Evolutionary conservation across 2,329 filamentous ascomycete genomes (phyloP), one percentile per base, ranked within the genome.

Genomic region (Plectosphaerella cucumerina): DNA sequence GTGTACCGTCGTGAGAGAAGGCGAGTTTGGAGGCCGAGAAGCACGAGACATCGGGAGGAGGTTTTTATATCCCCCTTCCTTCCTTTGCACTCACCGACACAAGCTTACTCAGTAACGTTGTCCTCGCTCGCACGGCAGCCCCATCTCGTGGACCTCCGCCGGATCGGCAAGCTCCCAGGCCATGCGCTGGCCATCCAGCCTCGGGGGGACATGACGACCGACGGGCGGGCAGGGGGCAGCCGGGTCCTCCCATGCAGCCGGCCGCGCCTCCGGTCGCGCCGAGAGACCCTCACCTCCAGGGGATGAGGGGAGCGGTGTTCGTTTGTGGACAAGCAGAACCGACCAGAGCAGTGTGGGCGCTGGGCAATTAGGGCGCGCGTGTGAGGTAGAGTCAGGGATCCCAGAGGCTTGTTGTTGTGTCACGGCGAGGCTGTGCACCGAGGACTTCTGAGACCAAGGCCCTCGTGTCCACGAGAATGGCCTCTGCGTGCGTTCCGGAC

Each of bases 61-160:
- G 17, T 5, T 42, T 47, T 52, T 50, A 50, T 51, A 23, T 50
- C 51, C 58, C 61, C 55, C 62, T 59, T 65, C 60, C 17, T n/a
- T 44, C 49, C 49, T 31, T 31, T 11, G 44, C 33, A 23, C 17
- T 50, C 22, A 17, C 8, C 35, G 39, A 48, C n/a, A 9, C 37
- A 50, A 26, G 23, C 15, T 31, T 37, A 45, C 31, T 43, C 42
- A 37, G 12, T 31, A 42, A 42, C 17, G 39, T 42, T 42, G 39
- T 42, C 39, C 39, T 42, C 39, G 5, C 39, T 42, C 39, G 39
- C 39, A 42, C 39, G 18, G 12, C 39, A 20, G 20, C n/a, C 17
- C 4, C 39, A 26, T 53, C 53, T 48, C 48, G 48, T 48, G 26
- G 39, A 22, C 20, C n/a, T 20, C 39, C 18, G 39, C 10, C 39